These are phyloP conservation scores for Ilyonectria destructans DNA, from an alignment of 2,329 filamentous ascomycete genomes.

Conservation along the genomic window DNA sequence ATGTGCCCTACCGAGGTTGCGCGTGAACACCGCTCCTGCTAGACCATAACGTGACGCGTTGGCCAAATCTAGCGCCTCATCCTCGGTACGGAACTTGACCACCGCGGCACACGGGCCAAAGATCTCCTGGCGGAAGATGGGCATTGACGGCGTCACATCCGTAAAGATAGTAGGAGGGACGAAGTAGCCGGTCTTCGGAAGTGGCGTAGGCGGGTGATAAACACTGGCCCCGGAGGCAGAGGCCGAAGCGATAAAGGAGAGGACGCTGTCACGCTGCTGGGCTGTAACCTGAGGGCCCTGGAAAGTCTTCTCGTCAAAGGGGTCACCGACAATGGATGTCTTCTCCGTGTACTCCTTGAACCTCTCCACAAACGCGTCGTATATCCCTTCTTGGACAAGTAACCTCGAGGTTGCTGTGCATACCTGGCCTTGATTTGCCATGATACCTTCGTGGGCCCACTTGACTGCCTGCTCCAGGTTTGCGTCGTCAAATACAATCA, in stretches of 20 bases:
- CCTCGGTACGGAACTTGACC: constrained; percentile 48
- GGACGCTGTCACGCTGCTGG: constrained; percentile 75
- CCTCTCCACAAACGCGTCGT: constrained; percentile 74
- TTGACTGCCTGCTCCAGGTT: constrained; percentile 77
- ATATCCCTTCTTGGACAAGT: constrained; percentile 70
- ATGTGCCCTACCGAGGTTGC: constrained; percentile 62
- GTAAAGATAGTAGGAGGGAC: constrained; percentile 51
- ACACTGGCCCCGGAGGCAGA: constrained; percentile 75
- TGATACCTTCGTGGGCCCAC: constrained; percentile 59
- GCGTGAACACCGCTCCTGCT: constrained; percentile 70
- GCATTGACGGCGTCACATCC: constrained; percentile 41
- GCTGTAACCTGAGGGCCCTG: constrained; percentile 80
- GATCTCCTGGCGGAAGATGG: constrained; percentile 51
- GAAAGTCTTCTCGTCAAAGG: constrained; percentile 75
- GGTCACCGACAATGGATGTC: constrained; percentile 75
- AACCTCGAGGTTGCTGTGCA: constrained; percentile 74
- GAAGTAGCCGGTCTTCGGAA: constrained; percentile 48
- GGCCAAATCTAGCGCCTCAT: constrained; percentile 49
- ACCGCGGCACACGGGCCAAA: constrained; percentile 52
- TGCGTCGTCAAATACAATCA: constrained; percentile 74
- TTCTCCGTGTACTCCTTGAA: constrained; percentile 72
- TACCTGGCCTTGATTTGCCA: constrained; percentile 73
- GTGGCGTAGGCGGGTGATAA: constrained; percentile 28
- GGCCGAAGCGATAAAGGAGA: constrained; percentile 77
- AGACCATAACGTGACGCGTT: constrained; percentile 68